Evolutionary conservation across 2,329 filamentous ascomycete species (phyloP), one percentile per base, ranked within the genome.

Genomic region (Cadophora sp.): DNA sequence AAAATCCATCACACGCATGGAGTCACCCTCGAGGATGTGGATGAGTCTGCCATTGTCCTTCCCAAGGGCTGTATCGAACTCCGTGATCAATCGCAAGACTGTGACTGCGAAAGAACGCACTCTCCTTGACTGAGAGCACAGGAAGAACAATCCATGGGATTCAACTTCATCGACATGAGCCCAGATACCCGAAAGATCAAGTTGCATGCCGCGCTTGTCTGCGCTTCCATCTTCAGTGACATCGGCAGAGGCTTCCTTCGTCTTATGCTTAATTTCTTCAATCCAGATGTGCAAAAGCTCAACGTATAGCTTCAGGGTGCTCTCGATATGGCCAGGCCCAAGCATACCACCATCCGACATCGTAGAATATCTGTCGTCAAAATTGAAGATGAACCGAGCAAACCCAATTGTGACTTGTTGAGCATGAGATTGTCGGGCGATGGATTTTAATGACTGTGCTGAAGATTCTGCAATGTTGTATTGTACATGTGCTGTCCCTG

Each of bases 301-400:
- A 33, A 98, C 93, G 75, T 99, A 99, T 13, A 99, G 84, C 70
- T 91, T 90, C 22, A 99, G 80, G 0, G 96, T 99, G 72, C 90
- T 97, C 78, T 99, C 96, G 66, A 99, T 97, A 75, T 99, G 96
- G 4, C 91, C 92, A 41, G 93, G 90, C 0, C 95, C 96, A 27
- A 99, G 88, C 90, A 99, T 96, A 2, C 96, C 96, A 39, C 96
- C 96, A 75, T 99, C 96, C 11, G 94, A 97, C 89, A 98, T 97
- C 39, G 96, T 98, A 0, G 95, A 93, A 78, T 99, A 99, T 27
- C 94, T 89, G 72, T 97, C 94, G 78, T 99, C 96, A 77, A 98
- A 99, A 73, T 96, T 97, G 82, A 99, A 99, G 62, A 99, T 99
- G 79, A 98, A 99, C 30, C 94, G 87, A 45, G 96, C 93, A 79